These are phyloP conservation scores for Gaeumannomyces sp. DNA, from an alignment of 2,329 filamentous ascomycete species.

Conservation along the genomic window DNA sequence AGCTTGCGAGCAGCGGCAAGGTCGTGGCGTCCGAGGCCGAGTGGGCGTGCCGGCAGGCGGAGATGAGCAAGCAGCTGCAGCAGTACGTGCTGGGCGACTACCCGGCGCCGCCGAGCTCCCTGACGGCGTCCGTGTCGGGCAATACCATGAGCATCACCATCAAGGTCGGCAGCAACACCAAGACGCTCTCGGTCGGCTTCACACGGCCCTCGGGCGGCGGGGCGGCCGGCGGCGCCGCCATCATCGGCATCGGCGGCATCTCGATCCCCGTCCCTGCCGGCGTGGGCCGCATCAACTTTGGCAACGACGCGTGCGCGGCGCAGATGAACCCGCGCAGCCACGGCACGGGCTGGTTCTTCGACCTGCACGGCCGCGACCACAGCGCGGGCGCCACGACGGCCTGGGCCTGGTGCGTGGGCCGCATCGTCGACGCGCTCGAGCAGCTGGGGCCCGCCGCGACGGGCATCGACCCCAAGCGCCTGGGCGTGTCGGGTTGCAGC, in stretches of 20 bases:
- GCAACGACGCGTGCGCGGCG: slow-evolving; percentile 47
- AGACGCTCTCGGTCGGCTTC: slow-evolving; percentile 36
- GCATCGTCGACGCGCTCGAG: slow-evolving; percentile 52
- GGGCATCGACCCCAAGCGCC: slow-evolving; percentile 37
- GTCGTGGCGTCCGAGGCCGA: slow-evolving; percentile 33
- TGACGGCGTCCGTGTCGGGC: slow-evolving; percentile 30
- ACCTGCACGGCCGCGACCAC: slow-evolving; percentile 45
- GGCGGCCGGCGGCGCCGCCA: slow-evolving; percentile 39
- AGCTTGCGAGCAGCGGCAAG: slow-evolving; percentile 30
- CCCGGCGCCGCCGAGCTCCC: slow-evolving; percentile 34
- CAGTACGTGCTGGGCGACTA: slow-evolving; percentile 40
- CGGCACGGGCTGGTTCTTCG: slow-evolving; percentile 50
- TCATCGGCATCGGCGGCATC: slow-evolving; percentile 45
- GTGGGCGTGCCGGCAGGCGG: slow-evolving; percentile 37
- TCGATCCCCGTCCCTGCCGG: slow-evolving; percentile 45
- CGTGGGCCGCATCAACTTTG: slow-evolving; percentile 49
- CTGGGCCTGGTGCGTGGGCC: slow-evolving; percentile 54
- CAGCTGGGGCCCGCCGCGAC: slow-evolving; percentile 30
- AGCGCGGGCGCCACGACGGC: slow-evolving; percentile 48
- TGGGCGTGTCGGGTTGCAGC: slow-evolving; percentile 54
- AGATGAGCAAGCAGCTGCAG: slow-evolving; percentile 37
- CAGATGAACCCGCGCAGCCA: slow-evolving; percentile 38
- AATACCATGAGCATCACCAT: slow-evolving; percentile 16
- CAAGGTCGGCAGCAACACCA: slow-evolving; percentile 28
- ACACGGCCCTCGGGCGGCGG: slow-evolving; percentile 30